A percentile compares a stretch with the other conserved stretches of the same genome.
phyloP scores from a whole-genome alignment of 129 eudicot species.

The Helianthus tuberosus region DNA sequence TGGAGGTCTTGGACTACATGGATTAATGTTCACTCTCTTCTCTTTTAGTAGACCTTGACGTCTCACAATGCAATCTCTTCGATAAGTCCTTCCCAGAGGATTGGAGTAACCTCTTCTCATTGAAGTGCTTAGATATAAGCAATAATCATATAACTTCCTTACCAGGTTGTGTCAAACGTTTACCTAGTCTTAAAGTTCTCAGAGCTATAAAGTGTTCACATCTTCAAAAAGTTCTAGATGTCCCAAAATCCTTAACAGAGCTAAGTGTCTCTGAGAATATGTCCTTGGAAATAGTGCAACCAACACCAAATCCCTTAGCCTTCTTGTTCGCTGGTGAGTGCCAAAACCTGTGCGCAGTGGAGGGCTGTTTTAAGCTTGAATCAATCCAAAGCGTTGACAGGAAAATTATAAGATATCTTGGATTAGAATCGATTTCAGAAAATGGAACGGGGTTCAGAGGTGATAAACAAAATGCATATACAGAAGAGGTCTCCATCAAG shows the following conservation, averaged over 20 bases:
- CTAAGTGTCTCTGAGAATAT: background rate
- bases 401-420: background rate
- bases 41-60: background rate
- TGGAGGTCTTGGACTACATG: background rate
- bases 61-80: background rate
- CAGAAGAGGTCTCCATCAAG: background rate
- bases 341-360: background rate
- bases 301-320: background rate
- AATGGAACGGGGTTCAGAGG: too few species aligned
- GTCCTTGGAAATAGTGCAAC: constrained; percentile 1
- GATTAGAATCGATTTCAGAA: constrained; percentile 5
- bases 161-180: constrained; percentile 9
- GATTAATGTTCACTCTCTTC: background rate
- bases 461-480: background rate
- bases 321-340: background rate
- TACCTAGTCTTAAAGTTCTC: background rate
- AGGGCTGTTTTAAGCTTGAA: constrained; percentile 12
- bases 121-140: background rate
- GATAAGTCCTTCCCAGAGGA: constrained; percentile 12
- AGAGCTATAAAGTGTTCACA: background rate
- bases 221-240: background rate
- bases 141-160: background rate
- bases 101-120: background rate
- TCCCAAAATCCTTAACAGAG: background rate
- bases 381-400: background rate